Evolutionary conservation across 2,329 filamentous ascomycete species (phyloP).

Genomic region (Fusarium succisae): DNA sequence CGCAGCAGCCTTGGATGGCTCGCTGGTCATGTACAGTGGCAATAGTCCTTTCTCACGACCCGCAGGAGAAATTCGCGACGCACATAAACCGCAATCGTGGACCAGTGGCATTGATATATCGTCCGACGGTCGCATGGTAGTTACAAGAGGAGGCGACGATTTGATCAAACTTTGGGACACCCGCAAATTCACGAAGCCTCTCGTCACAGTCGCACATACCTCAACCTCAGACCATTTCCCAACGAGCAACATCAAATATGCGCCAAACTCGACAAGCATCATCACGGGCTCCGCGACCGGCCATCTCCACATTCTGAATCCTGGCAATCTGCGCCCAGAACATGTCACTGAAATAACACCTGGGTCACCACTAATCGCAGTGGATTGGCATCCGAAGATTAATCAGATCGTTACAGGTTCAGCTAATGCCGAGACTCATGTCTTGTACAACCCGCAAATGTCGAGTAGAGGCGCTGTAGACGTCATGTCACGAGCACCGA

Average conservation of each 20-base stretch:
- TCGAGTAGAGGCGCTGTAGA: constrained; percentile 85
- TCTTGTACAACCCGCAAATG: constrained; percentile 88
- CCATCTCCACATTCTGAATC: constrained; percentile 91
- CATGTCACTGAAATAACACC: constrained; percentile 90
- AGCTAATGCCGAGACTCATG: constrained; percentile 86
- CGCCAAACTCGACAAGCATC: constrained; percentile 83
- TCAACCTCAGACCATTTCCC: constrained; percentile 87
- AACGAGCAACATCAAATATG: constrained; percentile 89
- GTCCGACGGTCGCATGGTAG: constrained; percentile 86
- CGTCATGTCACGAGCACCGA: constrained; percentile 92
- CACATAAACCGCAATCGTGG: constrained; percentile 86
- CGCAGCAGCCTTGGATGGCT: constrained; percentile 86
- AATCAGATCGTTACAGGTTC: constrained; percentile 97
- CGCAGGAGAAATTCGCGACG: constrained; percentile 82
- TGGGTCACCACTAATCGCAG: constrained; percentile 81
- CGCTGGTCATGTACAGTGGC: constrained; percentile 89
- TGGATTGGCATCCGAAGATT: constrained; percentile 91
- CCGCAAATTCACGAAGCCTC: constrained; percentile 90
- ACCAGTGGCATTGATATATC: constrained; percentile 93
- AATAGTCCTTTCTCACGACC: constrained; percentile 87
- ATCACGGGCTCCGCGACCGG: constrained; percentile 89
- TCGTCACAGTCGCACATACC: constrained; percentile 79
- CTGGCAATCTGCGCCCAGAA: constrained; percentile 86
- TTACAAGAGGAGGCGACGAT: constrained; percentile 90
- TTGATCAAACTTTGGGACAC: constrained; percentile 97